A percentile compares a stretch with the other conserved stretches of the same genome.
These are phyloP conservation scores for Mucor indicus DNA, from an alignment of 371 early-diverging fungal genomes.

Conservation along the genomic window DNA sequence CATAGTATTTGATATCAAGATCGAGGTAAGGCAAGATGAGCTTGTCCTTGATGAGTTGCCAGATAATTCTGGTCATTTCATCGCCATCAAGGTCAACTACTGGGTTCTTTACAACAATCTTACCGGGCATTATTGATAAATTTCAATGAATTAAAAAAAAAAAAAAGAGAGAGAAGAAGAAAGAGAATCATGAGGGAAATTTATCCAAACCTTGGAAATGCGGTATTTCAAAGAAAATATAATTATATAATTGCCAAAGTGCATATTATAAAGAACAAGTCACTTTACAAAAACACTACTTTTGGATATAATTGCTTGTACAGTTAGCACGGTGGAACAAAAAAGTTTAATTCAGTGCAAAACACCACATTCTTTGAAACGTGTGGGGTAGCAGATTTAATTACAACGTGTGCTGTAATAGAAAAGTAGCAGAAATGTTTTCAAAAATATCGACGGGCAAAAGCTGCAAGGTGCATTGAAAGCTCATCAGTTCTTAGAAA, in stretches of 20 bases:
- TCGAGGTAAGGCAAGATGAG: conserved; percentile 92
- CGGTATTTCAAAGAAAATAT: no score
- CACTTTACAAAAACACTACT: no score
- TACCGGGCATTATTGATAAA: conserved; percentile 16
- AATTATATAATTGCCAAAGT: no score
- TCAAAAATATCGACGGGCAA: conserved; percentile 88
- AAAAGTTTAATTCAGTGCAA: conserved; percentile 69
- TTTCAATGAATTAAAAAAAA: neutral
- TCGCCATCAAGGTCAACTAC: conserved; percentile 95
- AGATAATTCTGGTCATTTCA: conserved; percentile 96
- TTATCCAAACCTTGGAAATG: no score
- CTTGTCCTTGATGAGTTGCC: conserved; percentile 91
- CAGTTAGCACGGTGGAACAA: no score
- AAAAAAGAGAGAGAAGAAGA: conserved; percentile 2
- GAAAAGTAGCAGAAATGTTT: conserved; percentile 84
- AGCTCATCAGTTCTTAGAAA: conserved; percentile 74
- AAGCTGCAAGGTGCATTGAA: conserved; percentile 97
- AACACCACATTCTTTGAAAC: conserved; percentile 94
- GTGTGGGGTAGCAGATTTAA: conserved; percentile 89
- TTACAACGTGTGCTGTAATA: conserved; percentile 94
- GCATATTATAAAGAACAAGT: no score
- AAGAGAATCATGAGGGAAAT: no score
- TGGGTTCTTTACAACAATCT: conserved; percentile 77
- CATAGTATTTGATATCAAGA: conserved; percentile 93
- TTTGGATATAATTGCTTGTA: no score